Evolutionary conservation across 345 rosid species (phyloP), one percentile per base, ranked within the genome.

Genomic region (Eucalyptus tenuipes): DNA sequence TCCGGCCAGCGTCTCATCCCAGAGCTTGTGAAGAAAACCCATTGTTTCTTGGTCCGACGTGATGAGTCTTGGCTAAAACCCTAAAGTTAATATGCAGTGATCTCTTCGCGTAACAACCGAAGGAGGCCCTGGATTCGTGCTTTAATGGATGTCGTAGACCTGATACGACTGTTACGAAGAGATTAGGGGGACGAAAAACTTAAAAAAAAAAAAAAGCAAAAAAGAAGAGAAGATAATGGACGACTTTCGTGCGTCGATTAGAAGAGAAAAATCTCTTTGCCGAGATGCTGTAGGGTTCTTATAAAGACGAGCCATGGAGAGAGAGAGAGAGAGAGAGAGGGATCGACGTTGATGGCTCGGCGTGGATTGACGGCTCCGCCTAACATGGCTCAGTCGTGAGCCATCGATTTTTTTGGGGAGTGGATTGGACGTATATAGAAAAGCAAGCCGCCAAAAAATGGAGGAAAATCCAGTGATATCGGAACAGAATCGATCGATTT

Each of bases 1-100:
- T 40, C 99, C 99, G 49, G 98, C 98, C 40, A 97, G 93, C 59
- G 98, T 96, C 94, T 97, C 99, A 93, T 97, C 98, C 99, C 99
- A 97, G 22, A 97, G 92, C 92, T 95, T 95, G 90, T 96, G 95
- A 49, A 95, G 95, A 31, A 97, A 92, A 53, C 96, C 95, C 99
- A 97, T 97, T 16, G 31, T 48, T 53, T 33, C 33, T 61, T 71
- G 64, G 59, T 45, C 66, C 68, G 33, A 47, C 37, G 47, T 33
- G 16, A 37, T 12, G 45, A 86, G 47, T 31, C 85, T 14, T 15
- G 24, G 49, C 49, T 16, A 27, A 55, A 55, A 86, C n/a, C 29
- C 27, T 33, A 11, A 53, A 12, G 52, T 64, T 71, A 16, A 82
- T 86, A n/a, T 22, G 10, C 52, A 8, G 64, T 22, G 81, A 29